Conservation (phyloP, 768 basidiomycete species). For the Rhodotorula diobovata region DNA sequence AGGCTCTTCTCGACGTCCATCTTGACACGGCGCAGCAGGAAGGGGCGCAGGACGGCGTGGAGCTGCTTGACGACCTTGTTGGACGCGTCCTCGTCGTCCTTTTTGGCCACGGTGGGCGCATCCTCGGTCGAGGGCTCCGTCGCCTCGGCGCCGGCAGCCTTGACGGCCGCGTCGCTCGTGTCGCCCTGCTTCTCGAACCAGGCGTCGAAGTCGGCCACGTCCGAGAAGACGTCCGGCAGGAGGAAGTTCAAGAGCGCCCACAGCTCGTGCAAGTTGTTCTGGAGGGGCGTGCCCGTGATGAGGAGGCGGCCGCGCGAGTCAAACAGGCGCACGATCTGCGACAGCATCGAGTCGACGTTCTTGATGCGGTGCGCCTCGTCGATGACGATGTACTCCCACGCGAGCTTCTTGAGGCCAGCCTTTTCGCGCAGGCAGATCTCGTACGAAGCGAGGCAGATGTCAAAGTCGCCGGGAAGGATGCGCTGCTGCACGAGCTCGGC, state of each 20-base stretch:
- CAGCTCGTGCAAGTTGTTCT: constrained; percentile 89
- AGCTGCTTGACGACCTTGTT: constrained; percentile 92
- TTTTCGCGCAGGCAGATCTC: constrained; percentile 96
- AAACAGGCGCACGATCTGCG: constrained; percentile 89
- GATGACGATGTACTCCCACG: constrained; percentile 95
- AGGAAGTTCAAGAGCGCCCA: constrained; percentile 67
- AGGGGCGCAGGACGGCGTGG: constrained; percentile 93
- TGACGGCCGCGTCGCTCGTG: constrained; percentile 17
- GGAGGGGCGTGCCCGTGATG: constrained; percentile 93
- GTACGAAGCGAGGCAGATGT: constrained; percentile 92
- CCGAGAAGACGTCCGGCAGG: constrained; percentile 90
- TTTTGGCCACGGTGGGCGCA: constrained; percentile 55
- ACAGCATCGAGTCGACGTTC: constrained; percentile 92
- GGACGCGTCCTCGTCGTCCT: constrained; percentile 53
- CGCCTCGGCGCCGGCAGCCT: constrained; percentile 61
- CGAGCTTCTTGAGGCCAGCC: constrained; percentile 83
- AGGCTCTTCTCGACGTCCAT: constrained; percentile 94
- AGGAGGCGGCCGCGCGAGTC: constrained; percentile 80
- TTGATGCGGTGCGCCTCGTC: constrained; percentile 99
- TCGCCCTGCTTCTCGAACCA: constrained; percentile 70
- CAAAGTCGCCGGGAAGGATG: constrained; percentile 80
- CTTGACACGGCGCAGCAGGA: constrained; percentile 89
- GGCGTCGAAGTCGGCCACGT: constrained; percentile 82
- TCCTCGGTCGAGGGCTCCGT: constrained; percentile 52
- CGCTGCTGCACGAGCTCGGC: constrained; percentile 70